Conservation (phyloP, 352 stramenopile species). For the Phytophthora brassicae region DNA sequence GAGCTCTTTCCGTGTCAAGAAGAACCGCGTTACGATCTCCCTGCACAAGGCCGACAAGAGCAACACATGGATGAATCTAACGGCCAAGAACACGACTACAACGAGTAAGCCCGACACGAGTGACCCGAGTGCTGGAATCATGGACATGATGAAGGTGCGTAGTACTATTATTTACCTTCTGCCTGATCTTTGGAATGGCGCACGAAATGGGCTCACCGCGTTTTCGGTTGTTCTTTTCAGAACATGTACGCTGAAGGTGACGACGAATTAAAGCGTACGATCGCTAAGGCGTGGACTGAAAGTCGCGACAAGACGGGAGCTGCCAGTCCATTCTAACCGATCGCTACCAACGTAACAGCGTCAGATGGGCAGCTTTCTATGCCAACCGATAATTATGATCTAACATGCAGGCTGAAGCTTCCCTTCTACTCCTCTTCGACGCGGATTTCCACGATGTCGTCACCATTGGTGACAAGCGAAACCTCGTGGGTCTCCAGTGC, state of each 20-base stretch:
- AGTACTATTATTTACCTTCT: too few species aligned
- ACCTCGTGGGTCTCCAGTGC: conserved; percentile 60
- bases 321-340: conserved; percentile 31
- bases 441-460: conserved; percentile 54
- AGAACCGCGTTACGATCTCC: conserved; percentile 83
- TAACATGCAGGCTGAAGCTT: conserved; percentile 26
- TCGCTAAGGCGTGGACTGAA: conserved; percentile 87
- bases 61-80: conserved; percentile 81
- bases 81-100: conserved; percentile 78
- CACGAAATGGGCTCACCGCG: not conserved
- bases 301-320: conserved; percentile 69
- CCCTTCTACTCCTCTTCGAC: conserved; percentile 30
- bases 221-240: conserved; percentile 18
- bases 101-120: conserved; percentile 42
- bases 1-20: conserved; percentile 81
- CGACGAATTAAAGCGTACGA: conserved; percentile 89
- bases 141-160: conserved; percentile 91
- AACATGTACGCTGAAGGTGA: conserved; percentile 91
- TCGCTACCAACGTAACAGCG: conserved; percentile 3
- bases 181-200: too few species aligned
- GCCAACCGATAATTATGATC: conserved; percentile 27
- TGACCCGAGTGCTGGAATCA: conserved; percentile 81
- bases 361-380: conserved; percentile 5
- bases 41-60: conserved; percentile 80
- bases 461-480: conserved; percentile 49